A percentile compares a stretch with the other conserved stretches of the same genome.
Conservation (phyloP, 2,329 filamentous ascomycete species). For the Sphaerulina populicola region DNA sequence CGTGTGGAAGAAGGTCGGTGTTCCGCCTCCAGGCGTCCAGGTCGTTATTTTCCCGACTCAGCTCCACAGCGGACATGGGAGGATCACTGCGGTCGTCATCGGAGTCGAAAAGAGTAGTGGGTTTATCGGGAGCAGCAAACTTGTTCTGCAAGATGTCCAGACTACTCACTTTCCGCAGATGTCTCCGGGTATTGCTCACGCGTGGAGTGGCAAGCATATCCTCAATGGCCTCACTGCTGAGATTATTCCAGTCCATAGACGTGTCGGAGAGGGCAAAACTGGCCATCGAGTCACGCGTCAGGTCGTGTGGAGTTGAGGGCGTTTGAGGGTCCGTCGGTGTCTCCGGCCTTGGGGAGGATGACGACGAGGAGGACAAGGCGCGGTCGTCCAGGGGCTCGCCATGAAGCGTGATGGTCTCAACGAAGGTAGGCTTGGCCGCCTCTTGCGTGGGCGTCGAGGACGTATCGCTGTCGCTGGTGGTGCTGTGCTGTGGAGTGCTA, state of each 20-base stretch:
- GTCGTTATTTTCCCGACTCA: slow-evolving; percentile 7
- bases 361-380: slow-evolving; percentile 6
- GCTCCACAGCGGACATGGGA: slow-evolving; percentile 21
- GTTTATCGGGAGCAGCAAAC: slow-evolving; percentile 22
- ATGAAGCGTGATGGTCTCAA: slow-evolving; percentile 18
- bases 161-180: slow-evolving; percentile 28
- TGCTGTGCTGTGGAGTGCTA: not conserved
- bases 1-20: not conserved
- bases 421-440: slow-evolving; percentile 15
- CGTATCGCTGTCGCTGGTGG: slow-evolving; percentile 6
- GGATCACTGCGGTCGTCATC: slow-evolving; percentile 16
- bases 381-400: slow-evolving; percentile 16
- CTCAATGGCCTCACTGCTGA: slow-evolving; percentile 26
- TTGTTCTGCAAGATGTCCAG: slow-evolving; percentile 30
- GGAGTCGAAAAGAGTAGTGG: slow-evolving; percentile 29
- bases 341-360: slow-evolving; percentile 13
- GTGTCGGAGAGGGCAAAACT: slow-evolving; percentile 29
- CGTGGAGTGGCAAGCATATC: slow-evolving; percentile 29
- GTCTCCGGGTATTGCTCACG: slow-evolving; percentile 21
- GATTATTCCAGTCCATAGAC: slow-evolving; percentile 29
- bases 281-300: slow-evolving; percentile 26
- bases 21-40: slow-evolving; percentile 13
- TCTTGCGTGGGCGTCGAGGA: slow-evolving; percentile 16
- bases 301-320: slow-evolving; percentile 17
- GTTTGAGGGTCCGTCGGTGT: slow-evolving; percentile 16